A percentile compares a stretch with the other conserved stretches of the same genome.
phyloP scores from a whole-genome alignment of 2,329 filamentous ascomycete species.

The Claviceps paspali region DNA sequence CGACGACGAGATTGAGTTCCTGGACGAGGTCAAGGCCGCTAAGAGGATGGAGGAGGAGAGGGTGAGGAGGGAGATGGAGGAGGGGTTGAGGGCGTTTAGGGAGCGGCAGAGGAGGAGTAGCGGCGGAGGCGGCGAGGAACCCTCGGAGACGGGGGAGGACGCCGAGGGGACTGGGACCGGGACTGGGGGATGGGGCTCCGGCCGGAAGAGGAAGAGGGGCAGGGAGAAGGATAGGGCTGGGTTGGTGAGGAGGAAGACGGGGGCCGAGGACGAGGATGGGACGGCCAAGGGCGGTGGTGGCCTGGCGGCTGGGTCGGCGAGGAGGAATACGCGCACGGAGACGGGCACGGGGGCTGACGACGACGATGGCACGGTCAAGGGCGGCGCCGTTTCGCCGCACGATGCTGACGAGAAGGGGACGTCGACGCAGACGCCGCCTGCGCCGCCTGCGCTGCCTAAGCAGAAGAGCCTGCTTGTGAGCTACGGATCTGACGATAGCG shows the following conservation, averaged over 20 bases:
- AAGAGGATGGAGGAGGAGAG: constrained; percentile 38
- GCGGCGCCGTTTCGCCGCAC: too few relatives aligned
- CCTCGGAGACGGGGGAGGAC: constrained; percentile 8
- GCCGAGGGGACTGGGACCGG: constrained; percentile 20
- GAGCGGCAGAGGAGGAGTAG: constrained; percentile 28
- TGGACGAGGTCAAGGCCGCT: constrained; percentile 41
- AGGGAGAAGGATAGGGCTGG: constrained; percentile 6
- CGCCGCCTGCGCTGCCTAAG: background rate
- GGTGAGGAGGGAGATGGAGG: constrained; percentile 38
- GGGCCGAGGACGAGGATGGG: constrained; percentile 4
- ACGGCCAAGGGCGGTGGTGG: background rate
- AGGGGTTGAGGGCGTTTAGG: constrained; percentile 40
- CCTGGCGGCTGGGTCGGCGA: constrained; percentile 8
- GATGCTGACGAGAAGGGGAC: too few relatives aligned
- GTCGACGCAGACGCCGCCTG: too few relatives aligned
- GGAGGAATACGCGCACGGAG: too few relatives aligned
- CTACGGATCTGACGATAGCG: constrained; percentile 37
- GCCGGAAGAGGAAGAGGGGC: constrained; percentile 15
- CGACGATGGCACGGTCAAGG: too few relatives aligned
- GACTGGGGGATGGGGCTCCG: constrained; percentile 4
- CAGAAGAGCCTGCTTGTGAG: constrained; percentile 28
- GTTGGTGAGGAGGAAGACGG: constrained; percentile 5
- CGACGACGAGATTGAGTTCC: constrained; percentile 64
- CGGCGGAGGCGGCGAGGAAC: constrained; percentile 3
- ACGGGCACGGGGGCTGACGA: too few relatives aligned